Evolutionary conservation across 164 flowering plant genomes (phyloP), one percentile per base, ranked within the genome.

Genomic region (Euptelea pleiosperma): DNA sequence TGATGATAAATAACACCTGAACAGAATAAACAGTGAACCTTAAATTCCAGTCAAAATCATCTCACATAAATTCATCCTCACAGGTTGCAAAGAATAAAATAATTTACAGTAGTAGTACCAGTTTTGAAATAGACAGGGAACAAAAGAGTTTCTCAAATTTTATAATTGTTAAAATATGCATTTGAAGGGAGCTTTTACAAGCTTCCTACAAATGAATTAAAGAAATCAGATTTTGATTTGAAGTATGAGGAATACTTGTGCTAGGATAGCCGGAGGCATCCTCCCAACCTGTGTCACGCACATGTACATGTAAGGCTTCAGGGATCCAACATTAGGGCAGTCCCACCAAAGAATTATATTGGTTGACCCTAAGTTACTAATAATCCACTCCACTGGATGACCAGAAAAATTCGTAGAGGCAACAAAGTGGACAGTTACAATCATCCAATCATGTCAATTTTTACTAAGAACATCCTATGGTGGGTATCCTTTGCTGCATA

Each of bases 1-100:
- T 75, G 46, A 83, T 42, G 28, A 79, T 55, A 55, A 81, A 75
- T 29, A 80, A 82, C 58, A 82, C 82, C 96, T 89, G 79, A 21
- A 53, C 24, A 52, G 25, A 44, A 22, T 18, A 54, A 19, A 52
- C 1, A 33, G 40, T 22, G 10, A 47, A n/a, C n/a, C n/a, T n/a
- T n/a, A n/a, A n/a, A n/a, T n/a, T n/a, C n/a, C n/a, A n/a, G n/a
- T n/a, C n/a, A n/a, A n/a, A n/a, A n/a, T n/a, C n/a, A 12, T 10
- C 11, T 47, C 26, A 31, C 30, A 26, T 47, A 14, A 11, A 7
- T 10, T 8, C 0, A 29, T 45, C 15, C 40, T 11, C 11, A 11
- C 11, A 6, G 40, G 12, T 11, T 11, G 11, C 14, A 14, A 12
- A 3, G 16, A 39, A 14, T n/a, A 39, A 7, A 39, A 12, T 39